A percentile compares a stretch with the other conserved stretches of the same genome.
Evolutionary conservation across 2,329 filamentous ascomycete genomes (phyloP).

Genomic region (Botrytis elliptica): DNA sequence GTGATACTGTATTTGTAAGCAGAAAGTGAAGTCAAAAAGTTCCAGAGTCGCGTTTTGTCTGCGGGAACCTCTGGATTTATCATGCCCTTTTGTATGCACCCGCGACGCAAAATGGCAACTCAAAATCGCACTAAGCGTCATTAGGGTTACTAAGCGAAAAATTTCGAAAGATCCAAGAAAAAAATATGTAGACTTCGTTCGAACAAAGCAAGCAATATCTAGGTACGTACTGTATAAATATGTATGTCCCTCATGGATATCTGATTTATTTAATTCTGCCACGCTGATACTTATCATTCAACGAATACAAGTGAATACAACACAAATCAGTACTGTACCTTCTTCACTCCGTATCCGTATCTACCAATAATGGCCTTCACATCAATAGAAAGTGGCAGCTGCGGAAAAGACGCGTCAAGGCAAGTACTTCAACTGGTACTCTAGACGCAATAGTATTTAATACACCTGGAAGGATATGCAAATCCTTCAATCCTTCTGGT

Average conservation of each 20-base stretch:
- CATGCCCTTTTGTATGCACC: slow-evolving; percentile 17
- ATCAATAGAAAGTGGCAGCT: not conserved
- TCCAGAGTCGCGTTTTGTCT: slow-evolving; percentile 16
- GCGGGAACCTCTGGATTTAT: slow-evolving; percentile 17
- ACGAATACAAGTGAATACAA: not conserved
- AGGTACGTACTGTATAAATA: not conserved
- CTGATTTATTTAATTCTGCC: not conserved
- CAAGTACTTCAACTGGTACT: not conserved
- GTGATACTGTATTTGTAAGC: not conserved
- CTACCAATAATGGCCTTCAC: not conserved
- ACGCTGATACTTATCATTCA: not conserved
- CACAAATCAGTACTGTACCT: not conserved
- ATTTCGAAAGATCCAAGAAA: not conserved
- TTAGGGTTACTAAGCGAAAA: slow-evolving; percentile 12
- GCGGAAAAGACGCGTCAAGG: not conserved
- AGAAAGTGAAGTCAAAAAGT: slow-evolving; percentile 15
- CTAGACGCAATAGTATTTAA: not conserved
- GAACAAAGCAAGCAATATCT: not conserved
- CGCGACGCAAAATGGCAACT: slow-evolving; percentile 7
- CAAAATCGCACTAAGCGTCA: slow-evolving; percentile 13
- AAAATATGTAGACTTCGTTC: not conserved
- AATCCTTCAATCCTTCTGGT: not conserved
- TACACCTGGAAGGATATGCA: not conserved
- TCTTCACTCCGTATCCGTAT: not conserved
- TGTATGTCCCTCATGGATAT: not conserved